A percentile compares a stretch with the other conserved stretches of the same genome.
These are phyloP conservation scores for Alternaria gansuensis DNA, from an alignment of 2,329 filamentous ascomycete genomes.

Conservation along the genomic window DNA sequence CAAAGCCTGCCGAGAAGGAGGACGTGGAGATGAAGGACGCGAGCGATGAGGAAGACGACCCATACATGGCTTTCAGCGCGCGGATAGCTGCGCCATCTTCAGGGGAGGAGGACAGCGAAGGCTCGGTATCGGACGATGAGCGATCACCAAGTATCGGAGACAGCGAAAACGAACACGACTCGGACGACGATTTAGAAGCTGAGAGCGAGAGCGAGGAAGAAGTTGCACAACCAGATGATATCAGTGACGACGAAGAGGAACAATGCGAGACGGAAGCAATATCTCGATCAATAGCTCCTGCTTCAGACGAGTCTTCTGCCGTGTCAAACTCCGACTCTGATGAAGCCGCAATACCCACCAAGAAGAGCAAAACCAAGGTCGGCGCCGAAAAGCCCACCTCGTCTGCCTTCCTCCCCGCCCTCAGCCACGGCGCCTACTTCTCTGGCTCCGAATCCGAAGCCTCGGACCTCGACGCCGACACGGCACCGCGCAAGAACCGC, in stretches of 20 bases:
- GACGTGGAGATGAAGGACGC: conserved; percentile 35
- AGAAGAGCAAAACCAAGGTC: conserved; percentile 33
- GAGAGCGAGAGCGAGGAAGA: conserved; percentile 23
- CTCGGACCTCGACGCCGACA: conserved; percentile 64
- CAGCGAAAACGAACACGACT: conserved; percentile 37
- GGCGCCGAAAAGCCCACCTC: conserved; percentile 32
- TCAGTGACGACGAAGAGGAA: conserved; percentile 12
- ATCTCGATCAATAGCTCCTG: conserved; percentile 21
- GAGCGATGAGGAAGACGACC: conserved; percentile 45
- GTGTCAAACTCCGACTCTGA: conserved; percentile 28
- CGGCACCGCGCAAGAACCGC: conserved; percentile 72
- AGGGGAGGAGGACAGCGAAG: conserved; percentile 45
- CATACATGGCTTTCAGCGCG: conserved; percentile 49
- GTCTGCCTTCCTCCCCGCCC: conserved; percentile 75
- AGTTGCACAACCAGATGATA: conserved; percentile 17
- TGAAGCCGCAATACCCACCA: conserved; percentile 23
- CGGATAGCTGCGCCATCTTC: conserved; percentile 54
- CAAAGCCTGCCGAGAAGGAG: conserved; percentile 24
- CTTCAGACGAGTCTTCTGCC: conserved; percentile 26
- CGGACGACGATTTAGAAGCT: conserved; percentile 32
- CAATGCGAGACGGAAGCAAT: background rate
- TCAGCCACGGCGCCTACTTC: conserved; percentile 80
- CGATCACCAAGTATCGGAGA: conserved; percentile 46
- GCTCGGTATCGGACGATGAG: conserved; percentile 39
- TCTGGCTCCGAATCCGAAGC: conserved; percentile 79